Base-by-base conservation (phyloP, 106 monocot genomes). In the Acanthochlamys bracteata region DNA sequence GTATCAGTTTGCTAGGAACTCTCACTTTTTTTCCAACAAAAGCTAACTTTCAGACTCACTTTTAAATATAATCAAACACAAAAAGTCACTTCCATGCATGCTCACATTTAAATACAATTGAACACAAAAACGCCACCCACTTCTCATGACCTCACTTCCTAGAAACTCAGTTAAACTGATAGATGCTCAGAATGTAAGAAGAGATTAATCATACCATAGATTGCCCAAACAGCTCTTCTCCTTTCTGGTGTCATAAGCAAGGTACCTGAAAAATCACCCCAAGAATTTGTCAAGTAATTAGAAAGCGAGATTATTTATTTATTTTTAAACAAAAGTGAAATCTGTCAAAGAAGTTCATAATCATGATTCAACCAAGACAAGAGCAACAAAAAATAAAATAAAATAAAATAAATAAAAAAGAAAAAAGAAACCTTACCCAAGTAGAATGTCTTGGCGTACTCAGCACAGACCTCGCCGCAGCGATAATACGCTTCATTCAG, bases 201-300 rank as follows among this genome's bases (percentile, higher is more conserved):
- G 49, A 49, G 49, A 49, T 20, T 3, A 55, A 20, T 26, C 56
- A 53, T 73, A 89, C 89, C 89, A 53, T 89, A 85, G 62, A 89
- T 89, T 59, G 86, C 90, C 90, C 83, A 83, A 65, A 91, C 69
- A 60, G 90, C 86, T 64, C 71, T 83, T 76, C 86, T 61, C 71
- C 86, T 83, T 76, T 91, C 83, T 39, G 90, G 78, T 0, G 86
- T 91, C 90, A 91, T 91, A 2, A 91, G 86, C 73, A 79, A 23
- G 22, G 86, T 86, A 72, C 86, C 83, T 86, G 71, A 64, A 66
- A 76, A 55, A 55, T 51, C 33, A 33, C 6, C 33, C 33, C 33
- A 33, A 33, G 33, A 33, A 33, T 3, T 3, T 33, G 1, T 33
- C 33, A 33, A 33, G 33, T 33, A 42, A 42, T 39, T 11, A 54